Percentiles rank a stretch among this genome's conserved stretches.
Evolutionary conservation across 108 stramenopile genomes (phyloP).

Genomic region (Fistulifera pelliculosa): DNA sequence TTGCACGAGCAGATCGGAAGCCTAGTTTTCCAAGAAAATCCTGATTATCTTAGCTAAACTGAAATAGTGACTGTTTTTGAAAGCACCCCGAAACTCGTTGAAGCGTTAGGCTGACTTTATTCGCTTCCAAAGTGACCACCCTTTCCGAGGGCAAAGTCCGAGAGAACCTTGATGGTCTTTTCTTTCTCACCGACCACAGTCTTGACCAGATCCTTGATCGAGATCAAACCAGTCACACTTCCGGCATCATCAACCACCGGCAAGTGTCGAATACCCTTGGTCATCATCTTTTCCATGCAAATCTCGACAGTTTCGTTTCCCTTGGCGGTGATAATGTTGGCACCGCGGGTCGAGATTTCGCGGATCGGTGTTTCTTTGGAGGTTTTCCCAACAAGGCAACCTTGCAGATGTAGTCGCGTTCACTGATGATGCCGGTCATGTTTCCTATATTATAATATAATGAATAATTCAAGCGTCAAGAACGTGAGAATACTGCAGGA

Average conservation of each 20-base stretch:
- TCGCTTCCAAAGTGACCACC: slow-evolving; percentile 66
- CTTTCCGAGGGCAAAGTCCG: slow-evolving; percentile 77
- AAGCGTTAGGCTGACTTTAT: no score
- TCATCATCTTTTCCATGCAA: slow-evolving; percentile 93
- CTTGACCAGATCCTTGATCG: slow-evolving; percentile 82
- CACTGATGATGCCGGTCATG: slow-evolving; percentile 78
- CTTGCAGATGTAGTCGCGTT: slow-evolving; percentile 88
- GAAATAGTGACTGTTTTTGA: no score
- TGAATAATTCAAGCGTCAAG: no score
- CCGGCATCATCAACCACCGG: slow-evolving; percentile 73
- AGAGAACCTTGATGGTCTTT: slow-evolving; percentile 60
- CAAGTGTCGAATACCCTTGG: slow-evolving; percentile 84
- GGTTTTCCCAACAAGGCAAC: slow-evolving; percentile 72
- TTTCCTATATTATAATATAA: slow-evolving; percentile 21
- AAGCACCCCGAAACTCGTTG: no score
- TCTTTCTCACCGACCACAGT: slow-evolving; percentile 67
- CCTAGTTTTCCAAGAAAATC: no score
- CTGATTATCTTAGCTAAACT: no score
- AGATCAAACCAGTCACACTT: slow-evolving; percentile 67
- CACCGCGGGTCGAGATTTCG: slow-evolving; percentile 77
- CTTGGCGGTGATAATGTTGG: slow-evolving; percentile 75
- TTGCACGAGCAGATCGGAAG: no score
- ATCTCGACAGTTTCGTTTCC: slow-evolving; percentile 70
- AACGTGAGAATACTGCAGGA: neutral
- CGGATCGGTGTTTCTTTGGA: slow-evolving; percentile 68